phyloP scores from a whole-genome alignment of 106 monocot species.

The Vanilla planifolia region DNA sequence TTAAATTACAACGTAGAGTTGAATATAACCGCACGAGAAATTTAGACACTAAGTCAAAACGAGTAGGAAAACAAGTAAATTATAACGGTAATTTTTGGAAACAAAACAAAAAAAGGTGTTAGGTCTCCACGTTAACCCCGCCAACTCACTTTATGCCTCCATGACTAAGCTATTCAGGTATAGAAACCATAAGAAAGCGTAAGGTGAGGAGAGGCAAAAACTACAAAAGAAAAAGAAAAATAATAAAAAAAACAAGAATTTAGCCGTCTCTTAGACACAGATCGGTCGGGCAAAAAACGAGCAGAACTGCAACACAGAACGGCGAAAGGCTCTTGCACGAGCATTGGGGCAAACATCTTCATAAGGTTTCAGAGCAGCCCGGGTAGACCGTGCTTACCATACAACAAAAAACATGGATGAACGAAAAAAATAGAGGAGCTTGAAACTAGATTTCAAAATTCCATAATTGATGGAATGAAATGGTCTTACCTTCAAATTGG shows the following conservation, averaged over 20 bases:
- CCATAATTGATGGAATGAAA: too few species aligned
- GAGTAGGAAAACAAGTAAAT: not conserved
- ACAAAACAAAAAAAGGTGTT: not conserved
- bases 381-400: not conserved
- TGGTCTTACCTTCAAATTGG: too few species aligned
- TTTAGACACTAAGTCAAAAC: too few species aligned
- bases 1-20: too few species aligned
- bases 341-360: slow-evolving; percentile 1
- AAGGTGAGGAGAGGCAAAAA: slow-evolving; percentile 8
- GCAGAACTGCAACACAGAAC: slow-evolving; percentile 1
- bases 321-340: not conserved
- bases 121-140: slow-evolving; percentile 5
- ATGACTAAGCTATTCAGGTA: slow-evolving; percentile 9
- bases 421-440: too few species aligned
- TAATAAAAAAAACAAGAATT: not conserved
- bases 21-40: too few species aligned
- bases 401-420: too few species aligned
- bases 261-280: slow-evolving; percentile 3
- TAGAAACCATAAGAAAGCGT: slow-evolving; percentile 3
- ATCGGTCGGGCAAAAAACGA: not conserved
- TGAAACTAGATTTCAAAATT: too few species aligned
- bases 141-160: not conserved
- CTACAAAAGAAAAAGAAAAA: not conserved
- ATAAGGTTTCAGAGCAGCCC: not conserved
- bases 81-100: slow-evolving; percentile 1